Evolutionary conservation across 352 stramenopile species (phyloP).

Genomic region (Plasmopara halstedii): DNA sequence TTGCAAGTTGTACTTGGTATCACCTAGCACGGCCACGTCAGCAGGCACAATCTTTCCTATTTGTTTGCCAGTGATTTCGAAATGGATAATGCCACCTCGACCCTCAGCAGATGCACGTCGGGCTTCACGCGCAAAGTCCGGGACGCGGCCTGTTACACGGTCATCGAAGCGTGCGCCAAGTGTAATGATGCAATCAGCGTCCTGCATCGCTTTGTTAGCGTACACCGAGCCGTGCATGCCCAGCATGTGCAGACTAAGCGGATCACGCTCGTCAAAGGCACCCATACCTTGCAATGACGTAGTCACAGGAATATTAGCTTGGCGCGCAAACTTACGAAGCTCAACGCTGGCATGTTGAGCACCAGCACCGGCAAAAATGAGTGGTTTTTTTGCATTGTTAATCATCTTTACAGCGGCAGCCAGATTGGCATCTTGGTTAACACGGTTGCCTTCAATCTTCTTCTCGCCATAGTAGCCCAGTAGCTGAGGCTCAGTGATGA

Average conservation of each 20-base stretch:
- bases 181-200: slow-evolving; percentile 91
- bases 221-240: slow-evolving; percentile 96
- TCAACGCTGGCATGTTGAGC: slow-evolving; percentile 83
- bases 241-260: slow-evolving; percentile 94
- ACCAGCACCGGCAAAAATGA: slow-evolving; percentile 93
- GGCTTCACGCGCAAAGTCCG: slow-evolving; percentile 90
- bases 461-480: slow-evolving; percentile 82
- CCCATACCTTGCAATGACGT: slow-evolving; percentile 93
- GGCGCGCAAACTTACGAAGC: slow-evolving; percentile 86
- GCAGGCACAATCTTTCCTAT: slow-evolving; percentile 81
- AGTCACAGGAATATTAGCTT: slow-evolving; percentile 92
- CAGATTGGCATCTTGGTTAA: slow-evolving; percentile 74
- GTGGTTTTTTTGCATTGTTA: slow-evolving; percentile 90
- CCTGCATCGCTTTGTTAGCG: slow-evolving; percentile 95
- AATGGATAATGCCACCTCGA: slow-evolving; percentile 93
- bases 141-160: slow-evolving; percentile 90
- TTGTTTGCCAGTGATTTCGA: slow-evolving; percentile 90
- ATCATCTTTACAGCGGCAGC: slow-evolving; percentile 79
- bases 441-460: slow-evolving; percentile 73
- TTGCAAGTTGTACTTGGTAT: slow-evolving; percentile 90
- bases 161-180: slow-evolving; percentile 95
- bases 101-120: slow-evolving; percentile 85
- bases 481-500: slow-evolving; percentile 67
- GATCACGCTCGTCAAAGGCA: slow-evolving; percentile 90
- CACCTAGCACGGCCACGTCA: slow-evolving; percentile 67